Evolutionary conservation across 2,329 filamentous ascomycete species (phyloP).

Genomic region (Sclerotinia spermophila): DNA sequence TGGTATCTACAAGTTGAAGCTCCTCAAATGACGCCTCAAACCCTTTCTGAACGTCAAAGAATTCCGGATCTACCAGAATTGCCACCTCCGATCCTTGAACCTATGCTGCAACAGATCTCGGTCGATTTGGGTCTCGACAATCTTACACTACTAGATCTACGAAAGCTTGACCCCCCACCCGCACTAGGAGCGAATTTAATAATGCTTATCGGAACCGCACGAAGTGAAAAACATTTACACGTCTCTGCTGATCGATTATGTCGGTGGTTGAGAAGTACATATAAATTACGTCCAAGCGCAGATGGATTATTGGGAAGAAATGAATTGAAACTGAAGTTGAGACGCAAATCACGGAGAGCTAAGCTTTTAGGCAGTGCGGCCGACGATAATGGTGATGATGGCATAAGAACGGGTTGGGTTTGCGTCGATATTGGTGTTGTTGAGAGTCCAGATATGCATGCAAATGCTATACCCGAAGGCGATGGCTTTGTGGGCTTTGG

Average conservation of each 20-base stretch:
- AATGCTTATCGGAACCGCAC: constrained; percentile 88
- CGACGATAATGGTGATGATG: constrained; percentile 68
- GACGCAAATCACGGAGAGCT: constrained; percentile 74
- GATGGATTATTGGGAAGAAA: constrained; percentile 88
- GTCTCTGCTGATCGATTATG: constrained; percentile 87
- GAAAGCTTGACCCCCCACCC: constrained; percentile 77
- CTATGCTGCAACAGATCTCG: constrained; percentile 73
- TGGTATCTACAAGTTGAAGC: constrained; percentile 83
- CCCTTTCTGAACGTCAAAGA: constrained; percentile 50
- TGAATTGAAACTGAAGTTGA: constrained; percentile 83
- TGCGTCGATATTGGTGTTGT: constrained; percentile 83
- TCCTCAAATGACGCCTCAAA: constrained; percentile 37
- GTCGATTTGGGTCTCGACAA: constrained; percentile 84
- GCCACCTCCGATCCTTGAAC: constrained; percentile 69
- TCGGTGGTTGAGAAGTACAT: constrained; percentile 72
- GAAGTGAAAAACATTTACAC: constrained; percentile 90
- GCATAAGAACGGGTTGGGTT: constrained; percentile 90
- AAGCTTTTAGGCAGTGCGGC: constrained; percentile 72
- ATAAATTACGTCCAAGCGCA: constrained; percentile 71
- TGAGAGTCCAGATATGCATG: constrained; percentile 47
- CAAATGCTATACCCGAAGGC: constrained; percentile 45
- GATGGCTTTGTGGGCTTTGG: constrained; percentile 75
- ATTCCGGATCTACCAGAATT: constrained; percentile 52
- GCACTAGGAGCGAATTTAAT: constrained; percentile 84
- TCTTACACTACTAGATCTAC: constrained; percentile 76